These are phyloP conservation scores for Crithidia acanthocephali DNA, from an alignment of 208 protist genomes.

Conservation along the genomic window DNA sequence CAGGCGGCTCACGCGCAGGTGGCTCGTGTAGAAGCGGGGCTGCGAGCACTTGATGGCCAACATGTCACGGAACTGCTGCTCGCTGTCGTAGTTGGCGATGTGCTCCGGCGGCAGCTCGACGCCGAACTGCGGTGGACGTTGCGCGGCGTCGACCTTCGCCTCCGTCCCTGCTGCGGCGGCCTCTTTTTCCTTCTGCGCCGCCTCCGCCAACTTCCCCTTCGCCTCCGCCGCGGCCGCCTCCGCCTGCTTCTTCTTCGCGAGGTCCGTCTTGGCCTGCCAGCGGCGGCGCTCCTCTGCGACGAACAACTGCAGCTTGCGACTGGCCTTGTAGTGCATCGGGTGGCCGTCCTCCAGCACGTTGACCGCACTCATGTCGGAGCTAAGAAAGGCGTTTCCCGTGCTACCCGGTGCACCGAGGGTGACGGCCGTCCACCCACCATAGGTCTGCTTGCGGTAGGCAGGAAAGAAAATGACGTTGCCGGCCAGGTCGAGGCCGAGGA, in stretches of 20 bases:
- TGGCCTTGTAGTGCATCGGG: constrained; percentile 86
- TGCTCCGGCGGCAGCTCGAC: constrained; percentile 31
- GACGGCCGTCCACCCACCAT: constrained; percentile 87
- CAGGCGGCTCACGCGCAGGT: constrained; percentile 67
- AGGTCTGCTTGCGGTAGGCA: constrained; percentile 74
- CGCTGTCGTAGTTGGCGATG: constrained; percentile 50
- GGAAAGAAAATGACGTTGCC: constrained; percentile 88
- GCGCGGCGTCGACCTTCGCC: constrained; percentile 6
- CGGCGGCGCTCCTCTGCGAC: constrained; percentile 56
- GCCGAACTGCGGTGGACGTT: constrained; percentile 1
- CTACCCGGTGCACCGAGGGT: constrained; percentile 69
- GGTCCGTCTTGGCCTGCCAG: constrained; percentile 52
- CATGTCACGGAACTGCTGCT: constrained; percentile 80
- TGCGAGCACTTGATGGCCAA: constrained; percentile 86
- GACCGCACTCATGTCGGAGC: constrained; percentile 61
- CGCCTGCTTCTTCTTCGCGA: constrained; percentile 39
- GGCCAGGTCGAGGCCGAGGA: constrained; percentile 83
- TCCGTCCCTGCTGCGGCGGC: constrained; percentile 2
- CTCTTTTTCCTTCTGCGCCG: constrained; percentile 11
- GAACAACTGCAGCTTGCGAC: constrained; percentile 72
- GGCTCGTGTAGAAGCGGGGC: constrained; percentile 71
- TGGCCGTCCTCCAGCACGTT: constrained; percentile 92
- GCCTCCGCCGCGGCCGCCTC: constrained; percentile 33
- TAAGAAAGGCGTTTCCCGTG: constrained; percentile 47
- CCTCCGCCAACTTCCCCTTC: constrained; percentile 18